These are phyloP conservation scores for Ilyonectria mors-panacis DNA, from an alignment of 2,329 filamentous ascomycete genomes.

Conservation along the genomic window DNA sequence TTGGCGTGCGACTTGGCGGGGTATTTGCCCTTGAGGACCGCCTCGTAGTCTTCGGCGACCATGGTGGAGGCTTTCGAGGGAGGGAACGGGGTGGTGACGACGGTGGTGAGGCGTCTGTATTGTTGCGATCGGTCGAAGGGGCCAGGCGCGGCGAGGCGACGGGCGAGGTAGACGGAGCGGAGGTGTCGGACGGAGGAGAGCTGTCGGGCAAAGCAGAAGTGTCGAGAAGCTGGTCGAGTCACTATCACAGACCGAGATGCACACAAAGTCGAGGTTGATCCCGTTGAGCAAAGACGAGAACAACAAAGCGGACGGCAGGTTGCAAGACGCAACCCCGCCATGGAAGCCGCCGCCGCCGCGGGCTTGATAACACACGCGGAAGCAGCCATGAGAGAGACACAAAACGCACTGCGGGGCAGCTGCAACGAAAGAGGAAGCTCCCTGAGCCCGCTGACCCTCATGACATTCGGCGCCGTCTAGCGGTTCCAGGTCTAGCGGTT, in stretches of 20 bases:
- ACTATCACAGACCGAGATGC: background rate
- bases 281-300: conserved; percentile 1
- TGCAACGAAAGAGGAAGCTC: conserved; percentile 44
- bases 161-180: background rate
- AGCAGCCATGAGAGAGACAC: conserved; percentile 19
- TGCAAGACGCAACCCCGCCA: conserved; percentile 31
- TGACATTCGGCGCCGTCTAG: conserved; percentile 17
- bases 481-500: conserved; percentile 27
- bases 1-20: conserved; percentile 91
- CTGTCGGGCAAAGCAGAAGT: background rate
- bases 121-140: conserved; percentile 4
- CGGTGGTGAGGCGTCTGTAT: conserved; percentile 16
- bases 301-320: conserved; percentile 7
- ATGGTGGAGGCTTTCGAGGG: conserved; percentile 42
- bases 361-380: conserved; percentile 32
- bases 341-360: conserved; percentile 7
- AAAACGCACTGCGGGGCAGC: conserved; percentile 22
- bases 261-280: background rate
- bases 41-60: conserved; percentile 62
- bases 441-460: conserved; percentile 1
- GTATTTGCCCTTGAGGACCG: conserved; percentile 74
- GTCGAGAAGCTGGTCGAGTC: background rate
- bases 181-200: background rate
- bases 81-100: background rate
- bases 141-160: background rate